Evolutionary conservation across 768 basidiomycete species (phyloP).

Genomic region (Auriscalpium vulgare): DNA sequence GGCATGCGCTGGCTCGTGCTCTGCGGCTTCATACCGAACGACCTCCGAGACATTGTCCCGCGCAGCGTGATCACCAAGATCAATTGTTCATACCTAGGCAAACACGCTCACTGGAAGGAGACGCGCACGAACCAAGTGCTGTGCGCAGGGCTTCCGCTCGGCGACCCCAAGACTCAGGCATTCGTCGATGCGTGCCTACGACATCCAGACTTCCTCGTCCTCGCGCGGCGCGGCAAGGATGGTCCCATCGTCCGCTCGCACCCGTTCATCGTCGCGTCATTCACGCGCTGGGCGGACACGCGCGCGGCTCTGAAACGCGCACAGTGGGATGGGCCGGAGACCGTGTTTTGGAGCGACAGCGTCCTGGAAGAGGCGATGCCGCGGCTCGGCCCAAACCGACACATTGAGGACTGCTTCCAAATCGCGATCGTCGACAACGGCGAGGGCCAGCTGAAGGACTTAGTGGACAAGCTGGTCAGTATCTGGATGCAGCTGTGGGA

Average conservation of each 20-base stretch:
- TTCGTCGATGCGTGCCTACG: neutral
- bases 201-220: neutral
- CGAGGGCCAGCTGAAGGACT: slow-evolving; percentile 22
- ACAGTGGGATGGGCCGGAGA: neutral
- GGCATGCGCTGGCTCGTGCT: slow-evolving; percentile 22
- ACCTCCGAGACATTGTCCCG: slow-evolving; percentile 15
- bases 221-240: neutral
- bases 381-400: slow-evolving; percentile 8
- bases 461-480: slow-evolving; percentile 20
- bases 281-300: neutral
- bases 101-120: slow-evolving; percentile 22
- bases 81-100: neutral
- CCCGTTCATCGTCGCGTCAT: neutral
- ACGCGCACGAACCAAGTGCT: slow-evolving; percentile 15
- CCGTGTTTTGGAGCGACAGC: neutral
- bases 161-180: neutral
- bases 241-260: neutral
- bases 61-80: neutral
- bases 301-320: neutral
- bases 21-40: slow-evolving; percentile 24
- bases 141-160: neutral
- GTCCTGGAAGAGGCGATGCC: slow-evolving; percentile 1
- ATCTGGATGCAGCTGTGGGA: slow-evolving; percentile 24
- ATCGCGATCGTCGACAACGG: slow-evolving; percentile 22
- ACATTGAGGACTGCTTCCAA: slow-evolving; percentile 21